Base-by-base conservation (phyloP, 257 asterid genomes). In the Primulina eburnea region DNA sequence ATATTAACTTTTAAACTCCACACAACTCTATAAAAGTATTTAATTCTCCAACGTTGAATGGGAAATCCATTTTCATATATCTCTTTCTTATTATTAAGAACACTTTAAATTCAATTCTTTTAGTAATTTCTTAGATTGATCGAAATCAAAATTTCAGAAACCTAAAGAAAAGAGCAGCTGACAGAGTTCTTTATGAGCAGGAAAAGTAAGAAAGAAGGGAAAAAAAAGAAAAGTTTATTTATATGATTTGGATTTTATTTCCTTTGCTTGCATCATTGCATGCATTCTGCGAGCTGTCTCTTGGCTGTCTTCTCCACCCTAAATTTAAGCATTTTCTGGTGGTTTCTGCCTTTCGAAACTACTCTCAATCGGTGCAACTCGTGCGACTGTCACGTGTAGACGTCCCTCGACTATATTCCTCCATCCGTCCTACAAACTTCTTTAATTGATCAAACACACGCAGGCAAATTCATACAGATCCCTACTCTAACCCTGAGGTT, bases 311-410 rank as follows among this genome's bases (percentile, higher is more conserved):
- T 16, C 57, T 50, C 57, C 5, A 50, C 57, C 5, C 21, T 3
- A 50, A 50, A 50, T 50, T 50, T 50, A 50, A 50, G 57, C 57
- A 14, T 50, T 50, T 50, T 50, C 57, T 50, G 57, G 57, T 50
- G 20, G 16, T 50, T 14, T 50, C 20, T 5, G 21, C 57, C 57
- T 50, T 50, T 50, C 21, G 57, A 50, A 50, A 50, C 20, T 50
- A 50, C 57, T 17, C 57, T 16, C 57, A 17, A 50, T 50, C 57
- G 57, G 20, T 50, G 57, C 57, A 16, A 50, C 20, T 50, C 20
- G 57, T 16, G 21, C 57, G 55, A 47, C 0, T 14, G 18, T 47
- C 55, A 47, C 55, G 55, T 47, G 18, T 47, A 50, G 21, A 50
- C 20, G 57, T 43, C 18, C 16, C 55, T 43, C 55, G 55, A 43